A percentile compares a stretch with the other conserved stretches of the same genome.
Conservation (phyloP, 2,329 filamentous ascomycete genomes). For the Pseudogymnoascus sp. region DNA sequence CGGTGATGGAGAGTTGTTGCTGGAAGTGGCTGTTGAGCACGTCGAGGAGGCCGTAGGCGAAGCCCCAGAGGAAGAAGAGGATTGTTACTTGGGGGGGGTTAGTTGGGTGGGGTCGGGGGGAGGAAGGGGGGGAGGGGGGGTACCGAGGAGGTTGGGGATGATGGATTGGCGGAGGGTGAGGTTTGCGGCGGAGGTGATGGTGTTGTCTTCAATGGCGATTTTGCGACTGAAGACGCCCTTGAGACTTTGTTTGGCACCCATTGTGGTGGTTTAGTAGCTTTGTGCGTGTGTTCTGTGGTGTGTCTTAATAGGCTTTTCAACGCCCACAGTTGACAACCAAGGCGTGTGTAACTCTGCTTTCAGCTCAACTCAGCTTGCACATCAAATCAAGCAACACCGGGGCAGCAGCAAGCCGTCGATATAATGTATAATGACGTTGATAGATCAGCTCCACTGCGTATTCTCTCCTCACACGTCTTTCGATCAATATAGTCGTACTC, state of each 20-base stretch:
- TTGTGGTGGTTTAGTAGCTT: background rate
- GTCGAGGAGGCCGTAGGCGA: slow-evolving; percentile 35
- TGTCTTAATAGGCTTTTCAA: background rate
- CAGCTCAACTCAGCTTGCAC: background rate
- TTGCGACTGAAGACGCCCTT: background rate
- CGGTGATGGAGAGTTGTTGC: slow-evolving; percentile 28
- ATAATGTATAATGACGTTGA: background rate
- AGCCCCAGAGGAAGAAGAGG: slow-evolving; percentile 43
- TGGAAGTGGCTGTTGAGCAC: slow-evolving; percentile 35
- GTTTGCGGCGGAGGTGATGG: slow-evolving; percentile 32
- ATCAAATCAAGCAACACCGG: background rate
- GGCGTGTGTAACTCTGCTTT: background rate
- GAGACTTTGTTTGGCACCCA: background rate
- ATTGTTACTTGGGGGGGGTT: slow-evolving; percentile 38
- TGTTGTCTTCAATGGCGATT: background rate
- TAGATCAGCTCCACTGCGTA: background rate
- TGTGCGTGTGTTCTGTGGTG: background rate
- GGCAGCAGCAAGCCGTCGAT: background rate
- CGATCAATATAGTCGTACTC: background rate
- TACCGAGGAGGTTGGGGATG: slow-evolving; percentile 32
- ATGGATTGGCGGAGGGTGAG: slow-evolving; percentile 36
- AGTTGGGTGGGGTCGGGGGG: background rate
- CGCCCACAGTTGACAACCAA: background rate
- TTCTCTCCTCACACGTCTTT: background rate
- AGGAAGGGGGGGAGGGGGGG: background rate